Evolutionary conservation across 495 filamentous ascomycete genomes (phyloP), one percentile per base, ranked within the genome.

Genomic region (Neurospora sp.): DNA sequence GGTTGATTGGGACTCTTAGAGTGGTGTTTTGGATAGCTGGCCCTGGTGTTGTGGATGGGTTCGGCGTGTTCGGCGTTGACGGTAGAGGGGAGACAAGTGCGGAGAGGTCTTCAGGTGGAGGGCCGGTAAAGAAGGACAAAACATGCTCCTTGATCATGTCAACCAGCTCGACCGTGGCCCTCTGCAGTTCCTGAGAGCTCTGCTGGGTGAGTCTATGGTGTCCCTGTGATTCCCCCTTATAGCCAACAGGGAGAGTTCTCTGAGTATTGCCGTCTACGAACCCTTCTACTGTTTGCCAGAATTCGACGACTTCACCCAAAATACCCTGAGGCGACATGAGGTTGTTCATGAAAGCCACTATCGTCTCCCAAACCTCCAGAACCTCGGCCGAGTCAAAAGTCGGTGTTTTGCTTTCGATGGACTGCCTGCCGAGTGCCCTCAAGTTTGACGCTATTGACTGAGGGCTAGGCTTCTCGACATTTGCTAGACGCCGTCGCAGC

Each of bases 211-310:
- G 86, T n/a, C 88, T 88, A 78, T 98, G 94, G 73, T 98, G 94
- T 69, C 90, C 87, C 59, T 88, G 88, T 72, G 92, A 95, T 75
- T 93, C 90, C 16, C 93, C 93, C 77, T 97, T 93, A 72, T 94
- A 91, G 14, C 94, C 94, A 41, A 87, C 85, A 0, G 96, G 96
- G 71, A 99, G 84, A 20, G 89, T 88, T 75, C 87, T 90, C 79
- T 98, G 94, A 68, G 90, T 89, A 70, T 89, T 94, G 20, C 94
- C 94, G 41, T 94, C 90, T 70, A 98, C 92, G 82, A 98, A 99
- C 2, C 91, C 91, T 75, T 94, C 90, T 0, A 94, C 91, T 4
- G 91, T 95, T 74, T 97, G 93, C 95, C 94, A 97, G 80, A 97
- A 98, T 73, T 94, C 93, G 18, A 96, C 82, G 3, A 97, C 89